phyloP scores from a whole-genome alignment of 1,139 yeast genomes.

The Kurtzmaniella quercitrusa region DNA sequence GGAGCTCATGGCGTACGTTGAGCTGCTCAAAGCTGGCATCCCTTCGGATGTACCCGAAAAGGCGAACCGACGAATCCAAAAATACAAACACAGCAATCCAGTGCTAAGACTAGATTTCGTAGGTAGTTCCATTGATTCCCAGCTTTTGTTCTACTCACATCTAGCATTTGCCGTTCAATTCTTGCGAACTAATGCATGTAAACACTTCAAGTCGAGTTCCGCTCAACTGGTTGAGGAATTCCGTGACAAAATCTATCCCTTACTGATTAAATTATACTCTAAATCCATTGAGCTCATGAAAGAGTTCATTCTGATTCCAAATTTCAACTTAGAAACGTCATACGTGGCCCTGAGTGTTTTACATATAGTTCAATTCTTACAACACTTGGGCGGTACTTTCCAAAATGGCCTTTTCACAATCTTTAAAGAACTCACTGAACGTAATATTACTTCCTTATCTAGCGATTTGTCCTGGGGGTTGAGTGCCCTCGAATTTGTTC shows the following conservation, averaged over 20 bases:
- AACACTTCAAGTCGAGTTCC: slow-evolving; percentile 14
- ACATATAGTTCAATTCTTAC: slow-evolving; percentile 23
- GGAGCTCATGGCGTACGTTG: background rate
- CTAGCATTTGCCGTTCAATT: slow-evolving; percentile 19
- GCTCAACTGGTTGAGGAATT: slow-evolving; percentile 6
- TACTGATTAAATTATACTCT: slow-evolving; percentile 19
- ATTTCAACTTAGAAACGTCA: slow-evolving; percentile 18
- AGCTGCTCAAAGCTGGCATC: background rate
- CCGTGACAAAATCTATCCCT: slow-evolving; percentile 11
- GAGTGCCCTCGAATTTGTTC: slow-evolving; percentile 19
- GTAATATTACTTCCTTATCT: slow-evolving; percentile 4
- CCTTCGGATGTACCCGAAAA: background rate
- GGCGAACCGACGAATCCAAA: background rate
- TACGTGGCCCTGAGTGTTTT: slow-evolving; percentile 21
- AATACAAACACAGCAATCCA: background rate
- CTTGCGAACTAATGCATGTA: slow-evolving; percentile 18
- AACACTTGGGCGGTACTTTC: slow-evolving; percentile 11
- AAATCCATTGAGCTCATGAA: slow-evolving; percentile 18
- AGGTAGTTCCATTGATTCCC: background rate
- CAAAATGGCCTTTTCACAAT: slow-evolving; percentile 22
- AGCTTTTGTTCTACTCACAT: slow-evolving; percentile 12
- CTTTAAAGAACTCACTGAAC: slow-evolving; percentile 13
- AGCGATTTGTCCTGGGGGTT: slow-evolving; percentile 16
- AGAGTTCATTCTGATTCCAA: slow-evolving; percentile 11
- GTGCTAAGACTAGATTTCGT: background rate